These are phyloP conservation scores for Hortiboletus campestris DNA, from an alignment of 768 basidiomycete genomes.

Conservation along the genomic window DNA sequence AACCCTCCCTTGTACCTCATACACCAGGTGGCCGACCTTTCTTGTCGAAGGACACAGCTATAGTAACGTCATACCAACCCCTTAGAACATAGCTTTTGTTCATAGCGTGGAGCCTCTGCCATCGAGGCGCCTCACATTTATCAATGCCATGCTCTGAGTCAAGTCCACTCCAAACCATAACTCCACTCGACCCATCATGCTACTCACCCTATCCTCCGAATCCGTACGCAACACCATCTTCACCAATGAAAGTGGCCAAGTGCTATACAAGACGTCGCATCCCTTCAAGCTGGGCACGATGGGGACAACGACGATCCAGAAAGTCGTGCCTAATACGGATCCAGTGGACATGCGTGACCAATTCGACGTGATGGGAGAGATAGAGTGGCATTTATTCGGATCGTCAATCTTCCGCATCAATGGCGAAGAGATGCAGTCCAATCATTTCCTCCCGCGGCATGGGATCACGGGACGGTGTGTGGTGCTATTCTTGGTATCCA, in stretches of 20 bases:
- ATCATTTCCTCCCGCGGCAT: conserved; percentile 18
- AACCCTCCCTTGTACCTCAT: background rate
- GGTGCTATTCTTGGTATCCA: background rate
- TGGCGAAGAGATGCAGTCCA: conserved; percentile 25
- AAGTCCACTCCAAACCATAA: background rate
- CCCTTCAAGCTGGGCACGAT: background rate
- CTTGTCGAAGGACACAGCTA: background rate
- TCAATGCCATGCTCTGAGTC: background rate
- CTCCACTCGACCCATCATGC: conserved; percentile 5
- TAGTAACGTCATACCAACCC: no score
- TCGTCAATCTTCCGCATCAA: conserved; percentile 30
- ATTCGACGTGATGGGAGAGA: conserved; percentile 32
- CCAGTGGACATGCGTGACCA: conserved; percentile 23
- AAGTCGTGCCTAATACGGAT: conserved; percentile 16
- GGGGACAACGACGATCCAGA: conserved; percentile 22
- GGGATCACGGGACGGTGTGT: conserved; percentile 19
- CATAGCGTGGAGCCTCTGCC: background rate
- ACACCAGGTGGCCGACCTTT: background rate
- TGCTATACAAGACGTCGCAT: conserved; percentile 25
- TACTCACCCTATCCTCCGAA: conserved; percentile 20
- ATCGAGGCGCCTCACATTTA: background rate
- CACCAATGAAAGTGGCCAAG: conserved; percentile 23
- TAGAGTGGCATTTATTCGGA: conserved; percentile 30
- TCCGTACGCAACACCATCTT: conserved; percentile 18
- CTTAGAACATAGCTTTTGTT: background rate